Conservation (phyloP, 1,139 yeast genomes). For the Yamadazyma atlantica region DNA sequence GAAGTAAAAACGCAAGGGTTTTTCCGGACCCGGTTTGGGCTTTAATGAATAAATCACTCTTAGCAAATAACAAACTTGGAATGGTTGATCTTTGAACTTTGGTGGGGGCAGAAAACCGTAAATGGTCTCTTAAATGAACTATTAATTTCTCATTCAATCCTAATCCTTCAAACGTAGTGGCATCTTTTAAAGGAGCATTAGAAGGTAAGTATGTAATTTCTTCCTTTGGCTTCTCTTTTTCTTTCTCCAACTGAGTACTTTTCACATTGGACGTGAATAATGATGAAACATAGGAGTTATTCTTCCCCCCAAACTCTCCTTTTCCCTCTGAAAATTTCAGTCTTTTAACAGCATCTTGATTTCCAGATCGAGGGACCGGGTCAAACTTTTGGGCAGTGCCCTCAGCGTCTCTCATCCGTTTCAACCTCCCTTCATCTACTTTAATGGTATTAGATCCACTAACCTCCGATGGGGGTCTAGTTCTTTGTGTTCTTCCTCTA, state of each 20-base stretch:
- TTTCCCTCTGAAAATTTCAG: constrained; percentile 38
- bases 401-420: constrained; percentile 9
- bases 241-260: constrained; percentile 15
- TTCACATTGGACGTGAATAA: constrained; percentile 74
- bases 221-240: constrained; percentile 14
- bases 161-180: constrained; percentile 67
- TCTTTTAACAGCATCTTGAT: constrained; percentile 7
- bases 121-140: constrained; percentile 54
- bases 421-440: constrained; percentile 24
- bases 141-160: constrained; percentile 61
- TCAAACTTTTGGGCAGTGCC: constrained; percentile 11
- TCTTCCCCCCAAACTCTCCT: constrained; percentile 52
- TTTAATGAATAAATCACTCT: constrained; percentile 76
- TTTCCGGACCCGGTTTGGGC: constrained; percentile 98
- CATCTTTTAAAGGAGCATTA: constrained; percentile 79
- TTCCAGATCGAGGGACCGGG: constrained; percentile 21
- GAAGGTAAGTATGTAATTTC: constrained; percentile 51
- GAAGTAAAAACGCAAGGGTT: constrained; percentile 81
- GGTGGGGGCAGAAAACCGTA: constrained; percentile 73
- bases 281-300: constrained; percentile 74
- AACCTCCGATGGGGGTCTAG: constrained; percentile 19
- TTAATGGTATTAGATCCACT: constrained; percentile 40
- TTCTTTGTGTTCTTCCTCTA: constrained; percentile 36
- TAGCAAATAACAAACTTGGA: constrained; percentile 59
- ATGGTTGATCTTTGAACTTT: constrained; percentile 79